These are phyloP conservation scores for Penicillium flavigenum DNA, from an alignment of 495 filamentous ascomycete genomes.

Conservation along the genomic window DNA sequence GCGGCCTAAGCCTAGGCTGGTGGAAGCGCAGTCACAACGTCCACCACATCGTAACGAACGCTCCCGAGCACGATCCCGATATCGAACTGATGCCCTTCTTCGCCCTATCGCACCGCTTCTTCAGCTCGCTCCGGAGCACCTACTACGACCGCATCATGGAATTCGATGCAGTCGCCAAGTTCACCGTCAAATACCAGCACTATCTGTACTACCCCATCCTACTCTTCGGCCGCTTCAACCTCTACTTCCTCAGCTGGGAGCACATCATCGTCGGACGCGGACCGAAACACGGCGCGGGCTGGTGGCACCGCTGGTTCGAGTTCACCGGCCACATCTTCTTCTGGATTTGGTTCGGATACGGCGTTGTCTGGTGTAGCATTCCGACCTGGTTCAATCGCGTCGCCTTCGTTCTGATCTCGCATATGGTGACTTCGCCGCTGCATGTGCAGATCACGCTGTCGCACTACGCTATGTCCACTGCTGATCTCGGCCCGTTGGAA, in stretches of 20 bases:
- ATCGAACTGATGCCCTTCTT: constrained; percentile 91
- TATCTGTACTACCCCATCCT: constrained; percentile 78
- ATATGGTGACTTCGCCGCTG: constrained; percentile 75
- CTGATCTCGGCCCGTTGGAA: constrained; percentile 76
- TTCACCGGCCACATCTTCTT: constrained; percentile 74
- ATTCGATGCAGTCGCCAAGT: constrained; percentile 68
- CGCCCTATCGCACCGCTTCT: constrained; percentile 77
- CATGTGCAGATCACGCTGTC: constrained; percentile 90
- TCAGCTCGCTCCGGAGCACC: constrained; percentile 66
- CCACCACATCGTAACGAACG: constrained; percentile 90
- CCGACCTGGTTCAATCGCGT: constrained; percentile 64
- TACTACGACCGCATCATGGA: constrained; percentile 81
- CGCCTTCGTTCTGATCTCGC: constrained; percentile 73
- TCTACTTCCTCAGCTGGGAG: constrained; percentile 75
- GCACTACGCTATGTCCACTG: constrained; percentile 91
- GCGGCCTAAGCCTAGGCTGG: constrained; percentile 86
- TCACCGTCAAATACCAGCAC: constrained; percentile 67
- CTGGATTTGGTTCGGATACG: constrained; percentile 87
- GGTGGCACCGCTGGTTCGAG: constrained; percentile 83
- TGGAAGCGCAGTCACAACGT: constrained; percentile 95
- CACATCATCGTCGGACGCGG: constrained; percentile 68
- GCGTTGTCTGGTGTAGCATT: constrained; percentile 67
- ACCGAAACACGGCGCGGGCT: constrained; percentile 71
- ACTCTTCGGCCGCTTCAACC: constrained; percentile 78
- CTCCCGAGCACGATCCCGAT: constrained; percentile 88